Evolutionary conservation across 2,329 filamentous ascomycete species (phyloP), one percentile per base, ranked within the genome.

Genomic region (Apiospora phragmitis): DNA sequence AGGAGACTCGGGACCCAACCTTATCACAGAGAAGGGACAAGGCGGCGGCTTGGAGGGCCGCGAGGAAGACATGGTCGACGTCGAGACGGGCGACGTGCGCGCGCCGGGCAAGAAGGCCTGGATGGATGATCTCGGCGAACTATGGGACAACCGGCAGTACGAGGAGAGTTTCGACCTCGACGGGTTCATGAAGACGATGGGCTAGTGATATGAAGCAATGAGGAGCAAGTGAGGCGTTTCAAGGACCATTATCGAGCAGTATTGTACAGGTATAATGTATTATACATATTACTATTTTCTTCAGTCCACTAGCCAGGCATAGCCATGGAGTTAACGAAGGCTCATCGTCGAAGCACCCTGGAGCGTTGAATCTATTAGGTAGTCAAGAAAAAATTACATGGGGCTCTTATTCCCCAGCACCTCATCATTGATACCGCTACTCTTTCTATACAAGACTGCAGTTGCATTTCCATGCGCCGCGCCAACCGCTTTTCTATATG

Each of bases 131-230:
- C 83, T 99, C 71, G 95, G 94, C 71, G 96, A 99, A 82, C 84
- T 99, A 41, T 99, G 96, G 95, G 96, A 99, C 80, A 95, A 98
- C 80, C 92, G 91, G 80, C 95, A 98, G 85, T 99, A 99, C 81
- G 94, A 98, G 83, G 96, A 99, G 84, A 97, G 97, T 82, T 98
- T 98, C 81, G 94, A 98, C 80, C 84, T 99, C 75, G 94, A 97
- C 77, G 95, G 94, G 4, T 99, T 98, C 84, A 87, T 99, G 84
- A 95, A 94, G 81, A 97, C 90, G 75, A 98, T 99, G 94, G 51
- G 51, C 51, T 72, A 75, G 65, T 62, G 65, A 26, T 41, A 67
- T 26, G 65, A 42, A 42, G 65, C 26, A 32, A 42, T 45, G 38
- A 42, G 24, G 26, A 16, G 38, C 32, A 66, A 21, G 14, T 67